These are phyloP conservation scores for Trapa incisa DNA, from an alignment of 345 rosid species.

Conservation along the genomic window DNA sequence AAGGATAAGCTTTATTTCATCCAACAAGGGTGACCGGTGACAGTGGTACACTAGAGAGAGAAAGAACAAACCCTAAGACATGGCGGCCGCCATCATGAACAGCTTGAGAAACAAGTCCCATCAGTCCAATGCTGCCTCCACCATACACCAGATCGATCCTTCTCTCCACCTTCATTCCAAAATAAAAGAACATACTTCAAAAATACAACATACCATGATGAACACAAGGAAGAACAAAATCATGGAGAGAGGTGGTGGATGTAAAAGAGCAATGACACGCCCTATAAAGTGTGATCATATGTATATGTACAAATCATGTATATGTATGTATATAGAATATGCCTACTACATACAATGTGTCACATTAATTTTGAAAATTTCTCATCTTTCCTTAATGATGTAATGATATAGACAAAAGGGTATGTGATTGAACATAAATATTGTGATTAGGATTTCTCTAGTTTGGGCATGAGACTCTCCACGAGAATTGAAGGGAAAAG, in stretches of 20 bases:
- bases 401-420: too few species aligned
- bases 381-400: too few species aligned
- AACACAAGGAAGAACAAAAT: too few species aligned
- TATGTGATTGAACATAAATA: too few species aligned
- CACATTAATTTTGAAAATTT: too few species aligned
- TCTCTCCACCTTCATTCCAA: slow-evolving; percentile 65
- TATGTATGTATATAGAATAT: background rate
- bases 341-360: background rate
- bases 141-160: slow-evolving; percentile 94
- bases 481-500: background rate
- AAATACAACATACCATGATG: too few species aligned
- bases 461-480: too few species aligned
- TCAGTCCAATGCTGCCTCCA: slow-evolving; percentile 95
- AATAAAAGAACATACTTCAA: too few species aligned
- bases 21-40: too few species aligned
- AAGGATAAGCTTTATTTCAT: too few species aligned
- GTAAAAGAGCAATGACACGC: slow-evolving; percentile 16
- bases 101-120: slow-evolving; percentile 97
- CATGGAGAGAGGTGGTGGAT: too few species aligned
- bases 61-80: slow-evolving; percentile 77
- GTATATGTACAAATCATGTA: slow-evolving; percentile 5
- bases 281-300: slow-evolving; percentile 30
- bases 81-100: slow-evolving; percentile 99
- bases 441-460: too few species aligned
- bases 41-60: slow-evolving; percentile 7